phyloP scores from a whole-genome alignment of 1,284 basidiomycete species.

The Papiliotrema flavescens region DNA sequence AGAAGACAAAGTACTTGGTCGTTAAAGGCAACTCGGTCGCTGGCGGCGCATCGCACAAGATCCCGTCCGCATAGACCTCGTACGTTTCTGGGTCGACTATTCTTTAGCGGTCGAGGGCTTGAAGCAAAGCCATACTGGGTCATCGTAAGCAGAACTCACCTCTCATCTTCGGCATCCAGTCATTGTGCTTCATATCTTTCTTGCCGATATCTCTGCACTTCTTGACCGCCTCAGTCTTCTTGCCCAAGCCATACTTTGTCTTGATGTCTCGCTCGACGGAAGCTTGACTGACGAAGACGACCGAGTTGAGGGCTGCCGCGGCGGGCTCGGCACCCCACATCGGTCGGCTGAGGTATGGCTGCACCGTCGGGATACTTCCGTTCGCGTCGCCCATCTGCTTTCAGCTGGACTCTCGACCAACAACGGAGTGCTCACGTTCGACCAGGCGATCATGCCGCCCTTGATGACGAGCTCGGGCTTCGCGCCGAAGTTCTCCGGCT shows the following conservation, averaged over 20 bases:
- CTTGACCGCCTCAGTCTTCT: constrained; percentile 70
- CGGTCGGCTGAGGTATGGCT: constrained; percentile 76
- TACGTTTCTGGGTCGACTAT: constrained; percentile 89
- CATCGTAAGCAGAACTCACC: constrained; percentile 29
- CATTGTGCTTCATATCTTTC: constrained; percentile 92
- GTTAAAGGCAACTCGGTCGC: constrained; percentile 68
- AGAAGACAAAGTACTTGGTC: constrained; percentile 56
- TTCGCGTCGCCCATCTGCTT: constrained; percentile 86
- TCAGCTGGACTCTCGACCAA: not conserved
- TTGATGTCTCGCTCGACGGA: constrained; percentile 65
- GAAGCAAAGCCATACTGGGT: no score
- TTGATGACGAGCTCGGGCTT: constrained; percentile 92
- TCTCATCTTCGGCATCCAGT: constrained; percentile 69
- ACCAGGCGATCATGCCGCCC: constrained; percentile 88
- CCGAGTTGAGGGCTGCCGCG: constrained; percentile 73
- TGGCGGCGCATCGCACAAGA: constrained; percentile 68
- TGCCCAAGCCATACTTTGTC: constrained; percentile 67
- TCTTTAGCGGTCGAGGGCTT: not conserved
- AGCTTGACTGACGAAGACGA: constrained; percentile 77
- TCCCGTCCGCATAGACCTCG: constrained; percentile 77
- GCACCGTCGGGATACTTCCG: constrained; percentile 87
- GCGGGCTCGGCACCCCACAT: constrained; percentile 82
- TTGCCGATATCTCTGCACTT: constrained; percentile 75
- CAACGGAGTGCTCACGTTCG: constrained; percentile 57
- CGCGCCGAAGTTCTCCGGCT: constrained; percentile 84